Evolutionary conservation across 176 grass and related monocot genomes (phyloP).

Genomic region (Carex pumila): DNA sequence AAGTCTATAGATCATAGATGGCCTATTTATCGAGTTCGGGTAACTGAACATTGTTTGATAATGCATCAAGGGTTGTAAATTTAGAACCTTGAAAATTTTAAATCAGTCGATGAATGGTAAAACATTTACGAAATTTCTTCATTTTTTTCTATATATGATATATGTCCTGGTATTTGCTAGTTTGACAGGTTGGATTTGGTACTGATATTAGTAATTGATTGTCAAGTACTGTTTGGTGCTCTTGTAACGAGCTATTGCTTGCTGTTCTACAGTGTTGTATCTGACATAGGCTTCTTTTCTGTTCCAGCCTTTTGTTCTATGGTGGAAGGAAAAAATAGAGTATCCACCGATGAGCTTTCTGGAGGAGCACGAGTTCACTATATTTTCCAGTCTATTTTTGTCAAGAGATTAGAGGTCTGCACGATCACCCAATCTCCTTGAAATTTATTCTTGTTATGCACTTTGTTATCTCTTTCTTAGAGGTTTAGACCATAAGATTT

Average conservation of each 20-base stretch:
- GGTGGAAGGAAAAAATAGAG: conserved; percentile 87
- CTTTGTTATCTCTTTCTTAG: not conserved
- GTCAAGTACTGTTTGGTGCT: not conserved
- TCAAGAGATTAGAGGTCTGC: conserved; percentile 81
- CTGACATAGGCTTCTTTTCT: conserved; percentile 19
- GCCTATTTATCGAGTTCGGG: not conserved
- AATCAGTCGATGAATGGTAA: not conserved
- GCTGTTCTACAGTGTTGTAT: not conserved
- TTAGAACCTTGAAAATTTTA: not conserved
- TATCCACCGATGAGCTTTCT: conserved; percentile 82
- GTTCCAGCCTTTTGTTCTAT: conserved; percentile 83
- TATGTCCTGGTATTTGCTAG: not conserved
- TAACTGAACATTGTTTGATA: not conserved
- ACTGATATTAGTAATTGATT: not conserved
- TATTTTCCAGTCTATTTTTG: conserved; percentile 99
- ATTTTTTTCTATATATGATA: not conserved
- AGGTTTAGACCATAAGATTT: not conserved
- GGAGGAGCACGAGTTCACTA: conserved; percentile 95
- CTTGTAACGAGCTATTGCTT: not conserved
- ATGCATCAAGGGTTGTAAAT: not conserved
- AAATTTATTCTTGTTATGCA: conserved; percentile 8
- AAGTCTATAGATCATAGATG: not conserved
- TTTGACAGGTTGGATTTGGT: not conserved
- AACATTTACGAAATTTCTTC: not conserved
- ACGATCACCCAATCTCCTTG: not conserved